Conservation (phyloP, 179 eudicot genomes). For the Pouteria campechiana region DNA sequence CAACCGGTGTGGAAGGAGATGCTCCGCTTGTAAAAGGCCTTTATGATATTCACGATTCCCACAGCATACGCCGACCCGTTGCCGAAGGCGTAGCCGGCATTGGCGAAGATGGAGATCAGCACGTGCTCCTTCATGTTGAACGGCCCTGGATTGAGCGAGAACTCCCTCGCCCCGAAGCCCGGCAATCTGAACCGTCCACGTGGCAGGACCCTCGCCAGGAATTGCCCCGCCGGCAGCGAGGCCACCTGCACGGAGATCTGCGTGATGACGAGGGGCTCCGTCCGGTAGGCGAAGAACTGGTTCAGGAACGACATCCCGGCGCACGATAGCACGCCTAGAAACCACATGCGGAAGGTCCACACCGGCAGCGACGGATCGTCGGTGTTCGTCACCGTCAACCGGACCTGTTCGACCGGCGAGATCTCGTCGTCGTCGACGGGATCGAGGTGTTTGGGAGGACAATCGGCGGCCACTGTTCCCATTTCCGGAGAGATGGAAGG, state of each 20-base stretch:
- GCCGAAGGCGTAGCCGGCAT: constrained; percentile 32
- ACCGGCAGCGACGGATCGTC: constrained; percentile 33
- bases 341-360: constrained; percentile 47
- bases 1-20: constrained; percentile 26
- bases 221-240: constrained; percentile 26
- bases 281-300: constrained; percentile 31
- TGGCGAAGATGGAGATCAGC: constrained; percentile 36
- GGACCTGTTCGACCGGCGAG: constrained; percentile 33
- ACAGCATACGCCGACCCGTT: constrained; percentile 32
- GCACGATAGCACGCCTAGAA: constrained; percentile 25
- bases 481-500: too few species aligned
- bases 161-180: constrained; percentile 16
- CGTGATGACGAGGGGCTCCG: constrained; percentile 21
- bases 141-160: constrained; percentile 43
- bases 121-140: constrained; percentile 39
- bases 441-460: too few species aligned
- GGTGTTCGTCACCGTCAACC: constrained; percentile 20
- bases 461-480: too few species aligned
- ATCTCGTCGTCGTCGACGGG: constrained; percentile 10
- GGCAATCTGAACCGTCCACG: constrained; percentile 12
- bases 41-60: constrained; percentile 24
- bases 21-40: constrained; percentile 17
- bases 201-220: constrained; percentile 28
- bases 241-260: constrained; percentile 33
- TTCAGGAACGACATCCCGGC: constrained; percentile 21